Evolutionary conservation across 2,329 filamentous ascomycete species (phyloP), one percentile per base, ranked within the genome.

Genomic region (Xylariaceae sp.): DNA sequence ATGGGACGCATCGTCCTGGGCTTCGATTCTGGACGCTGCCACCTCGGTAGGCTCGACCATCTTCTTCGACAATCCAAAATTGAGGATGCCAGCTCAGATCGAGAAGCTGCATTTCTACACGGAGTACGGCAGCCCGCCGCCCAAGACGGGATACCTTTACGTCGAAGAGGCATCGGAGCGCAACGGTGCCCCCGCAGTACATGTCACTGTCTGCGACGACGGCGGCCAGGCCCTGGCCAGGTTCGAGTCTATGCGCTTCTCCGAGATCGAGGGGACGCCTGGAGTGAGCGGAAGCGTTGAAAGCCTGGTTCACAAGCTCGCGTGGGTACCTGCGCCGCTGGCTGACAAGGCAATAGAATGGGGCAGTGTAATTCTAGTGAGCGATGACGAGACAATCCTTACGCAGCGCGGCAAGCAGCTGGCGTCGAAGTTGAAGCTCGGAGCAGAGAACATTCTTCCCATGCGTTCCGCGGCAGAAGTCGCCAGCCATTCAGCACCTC

Each of bases 11-110:
- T 4, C 24, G 22, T 45, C 39, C 4, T 45, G 43, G 35, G 64
- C 66, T 4, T 60, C 67, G 1, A 54, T 67, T 11, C 49, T 70
- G 3, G 67, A 70, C 41, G 61, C 67, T 3, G 67, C 66, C 1
- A 67, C 66, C 0, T 70, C 67, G 0, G 57, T 70, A 3, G 66
- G 64, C 2, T 68, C 66, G 0, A 62, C 63, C 0, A 54, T 70
- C 17, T 68, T 68, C 50, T 64, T 59, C 45, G 51, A 63, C 19
- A 47, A 58, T 9, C 58, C 62, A 1, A 53, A 53, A 16, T 57
- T 70, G 33, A 63, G 66, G 9, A 69, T 69, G 9, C 42, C 37
- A 3, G 35, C 43, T 16, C 42, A 44, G 34, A 44, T 44, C 38
- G 39, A 45, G 17, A 40, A 41, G 3, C 28, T 39, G 7, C 18